Percentiles rank a stretch among this genome's conserved stretches.
These are phyloP conservation scores for Pichia norvegensis DNA, from an alignment of 1,139 yeast genomes.

Conservation along the genomic window DNA sequence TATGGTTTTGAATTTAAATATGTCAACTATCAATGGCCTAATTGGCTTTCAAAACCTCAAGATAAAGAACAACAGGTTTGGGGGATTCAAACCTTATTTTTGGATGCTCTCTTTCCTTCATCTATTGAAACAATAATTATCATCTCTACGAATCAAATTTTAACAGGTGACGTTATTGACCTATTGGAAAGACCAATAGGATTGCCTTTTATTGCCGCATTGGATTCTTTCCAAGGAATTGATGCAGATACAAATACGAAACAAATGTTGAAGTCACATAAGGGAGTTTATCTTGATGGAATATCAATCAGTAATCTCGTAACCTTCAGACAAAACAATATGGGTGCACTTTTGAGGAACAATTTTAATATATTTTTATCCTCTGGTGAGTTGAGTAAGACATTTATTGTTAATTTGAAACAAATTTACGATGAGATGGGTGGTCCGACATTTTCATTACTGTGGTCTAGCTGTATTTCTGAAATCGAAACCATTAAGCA, in stretches of 20 bases:
- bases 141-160: constrained; percentile 80
- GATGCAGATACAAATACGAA: neutral
- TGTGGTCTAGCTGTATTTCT: neutral
- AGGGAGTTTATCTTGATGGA: neutral
- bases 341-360: neutral
- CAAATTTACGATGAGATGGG: neutral
- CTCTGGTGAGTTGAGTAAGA: neutral
- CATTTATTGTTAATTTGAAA: neutral
- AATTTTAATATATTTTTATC: too few species aligned
- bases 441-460: neutral
- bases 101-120: constrained; percentile 83
- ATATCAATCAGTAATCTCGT: neutral
- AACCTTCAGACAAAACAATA: neutral
- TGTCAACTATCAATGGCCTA: constrained; percentile 85
- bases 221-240: neutral
- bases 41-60: constrained; percentile 51
- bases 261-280: neutral
- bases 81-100: constrained; percentile 80
- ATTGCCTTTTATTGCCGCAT: constrained; percentile 35
- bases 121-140: constrained; percentile 67
- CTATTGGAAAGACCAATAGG: constrained; percentile 85
- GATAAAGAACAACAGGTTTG: constrained; percentile 30
- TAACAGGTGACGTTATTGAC: constrained; percentile 65
- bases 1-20: constrained; percentile 61
- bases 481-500: neutral